phyloP scores from a whole-genome alignment of 176 grass and related monocot genomes.

The Ensete glaucum region DNA sequence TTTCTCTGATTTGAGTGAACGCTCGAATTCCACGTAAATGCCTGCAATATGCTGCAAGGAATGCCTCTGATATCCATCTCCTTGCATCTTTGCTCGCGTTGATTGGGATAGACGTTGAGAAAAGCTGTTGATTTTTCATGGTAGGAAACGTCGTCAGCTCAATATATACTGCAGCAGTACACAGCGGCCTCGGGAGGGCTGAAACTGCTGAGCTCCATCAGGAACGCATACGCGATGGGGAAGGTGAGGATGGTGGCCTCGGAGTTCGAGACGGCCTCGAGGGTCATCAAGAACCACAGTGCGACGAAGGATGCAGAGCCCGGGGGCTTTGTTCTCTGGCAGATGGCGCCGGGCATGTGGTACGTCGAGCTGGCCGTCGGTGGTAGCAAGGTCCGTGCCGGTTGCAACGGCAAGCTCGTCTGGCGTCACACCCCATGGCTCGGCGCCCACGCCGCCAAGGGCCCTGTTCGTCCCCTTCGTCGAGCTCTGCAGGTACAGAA shows the following conservation, averaged over 20 bases:
- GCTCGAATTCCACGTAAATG: neutral
- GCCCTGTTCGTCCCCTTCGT: constrained; percentile 16
- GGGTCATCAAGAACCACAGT: constrained; percentile 8
- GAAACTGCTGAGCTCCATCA: constrained; percentile 17
- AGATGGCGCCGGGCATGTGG: constrained; percentile 21
- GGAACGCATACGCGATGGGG: constrained; percentile 10
- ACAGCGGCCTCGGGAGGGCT: constrained; percentile 14
- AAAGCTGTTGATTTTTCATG: neutral
- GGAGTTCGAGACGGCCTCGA: constrained; percentile 14
- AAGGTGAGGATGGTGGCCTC: constrained; percentile 14
- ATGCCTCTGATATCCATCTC: neutral
- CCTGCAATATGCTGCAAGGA: neutral
- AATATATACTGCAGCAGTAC: constrained; percentile 21
- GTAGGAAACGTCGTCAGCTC: constrained; percentile 15
- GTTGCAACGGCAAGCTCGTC: constrained; percentile 20
- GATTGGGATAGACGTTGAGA: neutral
- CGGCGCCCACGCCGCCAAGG: constrained; percentile 15
- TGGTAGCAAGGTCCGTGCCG: constrained; percentile 14
- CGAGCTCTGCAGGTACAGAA: constrained; percentile 9
- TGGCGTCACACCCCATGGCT: constrained; percentile 18
- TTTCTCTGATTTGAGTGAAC: neutral
- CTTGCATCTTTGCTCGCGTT: neutral
- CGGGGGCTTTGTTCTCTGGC: constrained; percentile 20
- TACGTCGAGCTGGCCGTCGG: constrained; percentile 12
- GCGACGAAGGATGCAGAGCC: neutral